Conservation (phyloP, 192 early-diverging fungal species). For the Rhizophagus clarus region DNA sequence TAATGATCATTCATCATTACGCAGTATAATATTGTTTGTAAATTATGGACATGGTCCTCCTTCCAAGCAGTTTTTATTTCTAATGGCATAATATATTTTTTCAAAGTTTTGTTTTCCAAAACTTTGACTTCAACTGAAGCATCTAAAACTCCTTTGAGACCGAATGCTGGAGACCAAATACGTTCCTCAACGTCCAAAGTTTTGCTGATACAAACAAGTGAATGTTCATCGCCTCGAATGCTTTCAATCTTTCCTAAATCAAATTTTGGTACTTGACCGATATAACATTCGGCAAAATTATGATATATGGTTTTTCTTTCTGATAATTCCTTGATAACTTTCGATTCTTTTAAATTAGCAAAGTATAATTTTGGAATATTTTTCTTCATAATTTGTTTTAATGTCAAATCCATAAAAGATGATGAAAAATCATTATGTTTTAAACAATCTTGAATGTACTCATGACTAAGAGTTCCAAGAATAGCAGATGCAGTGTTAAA, state of each 20-base stretch:
- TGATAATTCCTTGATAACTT: slow-evolving; percentile 6
- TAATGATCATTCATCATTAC: slow-evolving; percentile 85
- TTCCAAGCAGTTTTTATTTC: slow-evolving; percentile 89
- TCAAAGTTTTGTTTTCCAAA: slow-evolving; percentile 4
- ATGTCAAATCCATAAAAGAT: slow-evolving; percentile 43
- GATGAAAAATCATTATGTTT: slow-evolving; percentile 61
- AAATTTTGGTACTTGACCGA: slow-evolving; percentile 34
- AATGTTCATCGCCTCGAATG: slow-evolving; percentile 28
- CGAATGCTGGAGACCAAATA: slow-evolving; percentile 90
- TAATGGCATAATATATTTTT: slow-evolving; percentile 71
- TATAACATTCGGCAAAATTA: slow-evolving; percentile 38
- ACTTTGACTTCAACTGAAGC: slow-evolving; percentile 58
- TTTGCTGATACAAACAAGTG: slow-evolving; percentile 51
- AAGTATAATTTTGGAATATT: slow-evolving; percentile 73
- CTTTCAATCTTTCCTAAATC: slow-evolving; percentile 15
- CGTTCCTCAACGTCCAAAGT: slow-evolving; percentile 89
- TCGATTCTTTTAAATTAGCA: slow-evolving; percentile 57
- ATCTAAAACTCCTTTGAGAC: slow-evolving; percentile 93
- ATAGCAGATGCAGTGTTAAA: slow-evolving; percentile 59
- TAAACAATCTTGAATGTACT: slow-evolving; percentile 74
- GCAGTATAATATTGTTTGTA: slow-evolving; percentile 86
- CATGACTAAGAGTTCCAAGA: slow-evolving; percentile 82
- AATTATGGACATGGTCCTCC: slow-evolving; percentile 64
- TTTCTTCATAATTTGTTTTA: slow-evolving; percentile 53
- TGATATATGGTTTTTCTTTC: not conserved